phyloP scores from a whole-genome alignment of 352 stramenopile species.

The Pythium apleroticum region DNA sequence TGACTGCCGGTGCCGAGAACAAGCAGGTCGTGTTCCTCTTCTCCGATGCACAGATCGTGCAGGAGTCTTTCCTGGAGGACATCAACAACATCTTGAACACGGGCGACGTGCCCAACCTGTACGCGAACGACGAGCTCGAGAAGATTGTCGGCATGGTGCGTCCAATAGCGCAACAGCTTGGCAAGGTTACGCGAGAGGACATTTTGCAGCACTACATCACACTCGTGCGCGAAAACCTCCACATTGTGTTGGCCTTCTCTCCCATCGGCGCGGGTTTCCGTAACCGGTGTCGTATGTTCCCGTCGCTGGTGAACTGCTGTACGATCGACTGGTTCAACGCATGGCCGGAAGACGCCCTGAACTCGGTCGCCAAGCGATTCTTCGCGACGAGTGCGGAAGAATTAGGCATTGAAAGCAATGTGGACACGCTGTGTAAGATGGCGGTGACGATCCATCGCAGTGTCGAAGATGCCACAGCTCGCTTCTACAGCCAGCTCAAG shows the following conservation, averaged over 20 bases:
- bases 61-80: conserved; percentile 93
- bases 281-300: conserved; percentile 93
- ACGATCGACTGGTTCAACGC: conserved; percentile 97
- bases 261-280: conserved; percentile 92
- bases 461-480: conserved; percentile 83
- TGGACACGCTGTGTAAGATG: conserved; percentile 91
- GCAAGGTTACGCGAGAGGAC: conserved; percentile 84
- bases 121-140: conserved; percentile 89
- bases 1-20: conserved; percentile 86
- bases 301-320: conserved; percentile 93
- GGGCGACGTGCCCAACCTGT: conserved; percentile 93
- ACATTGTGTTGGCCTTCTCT: conserved; percentile 92
- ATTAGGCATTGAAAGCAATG: conserved; percentile 85
- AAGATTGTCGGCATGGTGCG: conserved; percentile 88
- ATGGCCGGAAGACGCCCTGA: conserved; percentile 93
- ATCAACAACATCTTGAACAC: conserved; percentile 96
- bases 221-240: conserved; percentile 93
- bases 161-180: conserved; percentile 68
- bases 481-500: conserved; percentile 83
- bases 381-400: conserved; percentile 83
- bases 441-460: conserved; percentile 92
- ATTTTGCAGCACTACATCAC: conserved; percentile 88
- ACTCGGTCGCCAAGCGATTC: conserved; percentile 90
- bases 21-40: conserved; percentile 92
- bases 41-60: conserved; percentile 92